Conservation (phyloP, 2,329 filamentous ascomycete species). For the Apiospora kogelbergensis region DNA sequence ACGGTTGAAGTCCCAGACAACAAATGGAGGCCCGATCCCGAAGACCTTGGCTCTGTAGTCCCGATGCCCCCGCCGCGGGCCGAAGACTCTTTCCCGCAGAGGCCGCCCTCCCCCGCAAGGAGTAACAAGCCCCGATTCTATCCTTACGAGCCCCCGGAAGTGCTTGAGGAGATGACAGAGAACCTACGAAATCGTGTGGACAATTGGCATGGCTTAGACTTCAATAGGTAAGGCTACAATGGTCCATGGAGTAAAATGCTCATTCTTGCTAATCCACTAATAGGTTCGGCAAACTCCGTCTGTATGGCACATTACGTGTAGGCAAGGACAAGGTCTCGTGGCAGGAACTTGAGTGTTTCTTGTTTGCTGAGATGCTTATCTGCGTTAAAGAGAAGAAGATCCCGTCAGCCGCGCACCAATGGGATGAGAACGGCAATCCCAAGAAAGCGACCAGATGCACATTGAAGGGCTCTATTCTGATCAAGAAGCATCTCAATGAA, state of each 20-base stretch:
- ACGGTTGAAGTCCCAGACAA: constrained; percentile 92
- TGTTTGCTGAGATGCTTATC: constrained; percentile 98
- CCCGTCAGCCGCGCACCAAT: constrained; percentile 56
- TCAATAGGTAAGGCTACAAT: constrained; percentile 60
- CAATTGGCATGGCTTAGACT: constrained; percentile 97
- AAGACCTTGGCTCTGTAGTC: constrained; percentile 66
- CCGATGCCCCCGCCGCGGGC: constrained; percentile 45
- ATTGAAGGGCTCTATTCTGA: constrained; percentile 94
- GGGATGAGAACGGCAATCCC: constrained; percentile 59
- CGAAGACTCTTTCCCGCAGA: constrained; percentile 52
- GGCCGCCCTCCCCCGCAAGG: constrained; percentile 59
- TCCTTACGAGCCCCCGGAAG: constrained; percentile 74
- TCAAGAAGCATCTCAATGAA: constrained; percentile 95
- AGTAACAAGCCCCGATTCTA: constrained; percentile 58
- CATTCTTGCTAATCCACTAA: background rate
- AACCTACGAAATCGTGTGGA: constrained; percentile 85
- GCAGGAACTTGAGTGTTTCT: constrained; percentile 96
- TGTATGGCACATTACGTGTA: constrained; percentile 87
- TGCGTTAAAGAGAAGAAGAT: constrained; percentile 97
- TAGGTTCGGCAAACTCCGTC: constrained; percentile 85
- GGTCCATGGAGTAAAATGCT: constrained; percentile 12
- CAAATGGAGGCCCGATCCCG: constrained; percentile 84
- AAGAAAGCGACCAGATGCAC: constrained; percentile 76
- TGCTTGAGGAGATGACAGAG: constrained; percentile 82
- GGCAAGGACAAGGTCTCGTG: constrained; percentile 95